Evolutionary conservation across 2,329 filamentous ascomycete genomes (phyloP), one percentile per base, ranked within the genome.

Genomic region (Fusarium haematococcum): DNA sequence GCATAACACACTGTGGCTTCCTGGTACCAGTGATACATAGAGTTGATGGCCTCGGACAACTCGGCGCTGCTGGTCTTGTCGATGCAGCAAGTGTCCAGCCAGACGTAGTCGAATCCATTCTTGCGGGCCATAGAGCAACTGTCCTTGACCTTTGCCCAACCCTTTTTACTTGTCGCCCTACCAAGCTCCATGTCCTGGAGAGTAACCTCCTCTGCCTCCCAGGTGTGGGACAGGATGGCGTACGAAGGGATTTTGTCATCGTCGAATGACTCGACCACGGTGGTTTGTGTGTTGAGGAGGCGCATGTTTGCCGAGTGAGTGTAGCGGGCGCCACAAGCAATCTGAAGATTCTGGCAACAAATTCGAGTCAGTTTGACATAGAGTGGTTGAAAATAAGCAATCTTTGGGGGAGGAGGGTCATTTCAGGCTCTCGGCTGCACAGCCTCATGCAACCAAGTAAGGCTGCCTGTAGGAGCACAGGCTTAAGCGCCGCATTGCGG

Each of bases 61-160:
- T 45, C 43, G 13, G 43, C 43, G 7, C 43, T 45, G 20, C 43
- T 45, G 20, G 43, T 45, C 13, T 45, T 45, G 20, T 45, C 43
- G 43, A 45, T 45, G 20, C 43, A 45, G 23, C 43, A 45, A 1
- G 43, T 45, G 13, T 45, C 41, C 2, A 45, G 41, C 41, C 41
- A 45, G 41, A 45, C 41, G 7, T 45, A 25, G 41, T 35, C 32
- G 25, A 50, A 48, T 25, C 43, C 43, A 7, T 48, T 48, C 20
- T 25, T 48, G 5, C 39, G 58, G 1, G 79, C 75, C 16, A 75
- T 64, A 1, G 54, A 37, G 54, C 75, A 78, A 5, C 73, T 70
- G 2, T 71, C 57, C 7, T 68, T 32, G 30, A 81, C 69, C 63
- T 82, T 81, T 6, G 30, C 61, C n/a, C 67, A 80, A 1, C 78